Evolutionary conservation across 495 filamentous ascomycete genomes (phyloP), one percentile per base, ranked within the genome.

Genomic region (Penicillium parvum): DNA sequence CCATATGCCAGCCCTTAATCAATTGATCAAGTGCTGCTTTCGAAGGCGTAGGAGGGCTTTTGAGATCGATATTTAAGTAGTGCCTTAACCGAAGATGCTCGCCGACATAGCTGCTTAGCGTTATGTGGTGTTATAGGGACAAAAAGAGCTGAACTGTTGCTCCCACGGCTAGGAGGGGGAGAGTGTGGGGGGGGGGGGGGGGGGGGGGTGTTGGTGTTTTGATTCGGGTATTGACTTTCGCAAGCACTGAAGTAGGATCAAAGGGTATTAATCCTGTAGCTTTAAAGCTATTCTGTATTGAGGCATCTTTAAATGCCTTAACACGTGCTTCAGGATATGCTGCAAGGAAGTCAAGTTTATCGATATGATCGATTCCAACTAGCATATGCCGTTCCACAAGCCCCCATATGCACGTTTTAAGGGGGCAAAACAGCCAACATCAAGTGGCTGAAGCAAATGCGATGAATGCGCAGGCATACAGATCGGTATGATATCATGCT

Each of bases 171-270:
- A 23, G 1, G 12, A 7, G 21, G 35, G 19, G 35, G 35, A 15
- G n/a, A n/a, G n/a, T n/a, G n/a, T n/a, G n/a, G n/a, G n/a, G n/a
- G n/a, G n/a, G n/a, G n/a, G n/a, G n/a, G n/a, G n/a, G n/a, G n/a
- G n/a, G n/a, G n/a, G n/a, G n/a, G n/a, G n/a, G n/a, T n/a, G 35
- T 37, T 23, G 35, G 35, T 12, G 35, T 37, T 10, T 12, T 18
- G 15, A 37, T 18, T 11, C 10, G 18, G 6, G 26, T 37, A 26
- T 37, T 37, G 7, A 37, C 19, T 21, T 37, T 37, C 12, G 20
- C 23, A 5, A 37, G 18, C 4, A 37, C 21, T 14, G 3, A 5
- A 5, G 23, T 12, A 11, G 21, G 35, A 20, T 37, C 23, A 26
- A 30, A 19, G 17, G 26, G 26, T 17, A 40, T 18, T 29, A 40